Percentiles rank a stretch among this genome's conserved stretches.
These are phyloP conservation scores for Candida orba DNA, from an alignment of 805 yeast genomes.

Conservation along the genomic window DNA sequence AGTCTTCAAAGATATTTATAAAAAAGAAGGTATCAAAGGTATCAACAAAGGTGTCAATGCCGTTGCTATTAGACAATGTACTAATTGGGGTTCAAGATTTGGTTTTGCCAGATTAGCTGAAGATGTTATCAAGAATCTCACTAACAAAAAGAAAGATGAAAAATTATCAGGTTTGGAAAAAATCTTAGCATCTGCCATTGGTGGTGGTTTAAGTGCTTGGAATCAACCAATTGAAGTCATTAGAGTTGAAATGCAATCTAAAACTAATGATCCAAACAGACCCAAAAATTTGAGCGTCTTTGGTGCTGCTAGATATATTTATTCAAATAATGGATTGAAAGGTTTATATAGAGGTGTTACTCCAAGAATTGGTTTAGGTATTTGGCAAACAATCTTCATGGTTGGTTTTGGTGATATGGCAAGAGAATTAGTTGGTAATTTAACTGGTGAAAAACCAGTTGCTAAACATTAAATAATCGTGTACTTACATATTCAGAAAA, in stretches of 20 bases:
- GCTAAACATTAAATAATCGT: constrained; percentile 25
- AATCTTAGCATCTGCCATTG: constrained; percentile 76
- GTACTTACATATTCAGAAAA: background rate
- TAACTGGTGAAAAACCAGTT: constrained; percentile 54
- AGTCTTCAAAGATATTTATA: constrained; percentile 80
- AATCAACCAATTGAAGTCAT: constrained; percentile 98
- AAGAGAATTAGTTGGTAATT: constrained; percentile 54
- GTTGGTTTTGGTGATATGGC: constrained; percentile 96
- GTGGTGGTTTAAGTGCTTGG: constrained; percentile 98
- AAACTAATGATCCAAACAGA: constrained; percentile 89
- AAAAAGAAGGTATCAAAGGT: constrained; percentile 85
- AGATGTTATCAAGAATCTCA: constrained; percentile 60
- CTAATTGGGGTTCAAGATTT: constrained; percentile 98
- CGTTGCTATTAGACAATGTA: constrained; percentile 97
- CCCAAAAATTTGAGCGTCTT: constrained; percentile 83
- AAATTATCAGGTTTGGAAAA: constrained; percentile 72
- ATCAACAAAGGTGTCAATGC: constrained; percentile 98
- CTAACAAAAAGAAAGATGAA: constrained; percentile 53
- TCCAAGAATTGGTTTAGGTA: constrained; percentile 92
- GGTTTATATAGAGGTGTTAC: constrained; percentile 96
- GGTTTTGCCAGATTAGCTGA: constrained; percentile 91
- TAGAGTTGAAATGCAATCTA: constrained; percentile 96
- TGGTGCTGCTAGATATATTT: constrained; percentile 76
- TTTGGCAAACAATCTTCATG: constrained; percentile 99
- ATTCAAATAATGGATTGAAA: constrained; percentile 70